Evolutionary conservation across 805 yeast genomes (phyloP).

Genomic region (Saturnispora diversa): DNA sequence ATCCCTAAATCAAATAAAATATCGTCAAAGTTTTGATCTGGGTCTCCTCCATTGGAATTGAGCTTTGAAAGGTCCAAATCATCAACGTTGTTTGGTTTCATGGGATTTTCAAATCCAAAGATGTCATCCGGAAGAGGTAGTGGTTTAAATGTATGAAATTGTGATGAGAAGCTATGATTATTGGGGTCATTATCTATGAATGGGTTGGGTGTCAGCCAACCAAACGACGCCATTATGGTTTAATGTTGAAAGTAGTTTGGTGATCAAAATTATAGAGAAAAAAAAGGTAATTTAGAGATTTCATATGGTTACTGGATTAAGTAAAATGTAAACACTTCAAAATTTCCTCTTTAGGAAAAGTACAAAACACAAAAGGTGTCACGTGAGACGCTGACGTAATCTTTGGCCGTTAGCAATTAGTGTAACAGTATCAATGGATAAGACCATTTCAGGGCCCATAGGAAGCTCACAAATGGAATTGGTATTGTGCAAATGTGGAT

Average conservation of each 20-base stretch:
- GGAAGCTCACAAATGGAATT: neutral
- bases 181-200: constrained; percentile 8
- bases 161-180: constrained; percentile 9
- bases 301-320: constrained; percentile 1
- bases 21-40: constrained; percentile 24
- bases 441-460: neutral
- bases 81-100: constrained; percentile 5
- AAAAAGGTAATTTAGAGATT: too few species aligned
- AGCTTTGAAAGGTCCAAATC: constrained; percentile 3
- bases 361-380: too few species aligned
- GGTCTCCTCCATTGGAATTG: neutral
- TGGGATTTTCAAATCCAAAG: constrained; percentile 32
- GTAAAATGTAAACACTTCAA: constrained; percentile 6
- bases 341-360: constrained; percentile 11
- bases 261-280: neutral
- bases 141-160: constrained; percentile 25
- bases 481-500: neutral
- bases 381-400: constrained; percentile 8
- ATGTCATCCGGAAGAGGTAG: constrained; percentile 48
- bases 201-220: constrained; percentile 10
- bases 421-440: neutral
- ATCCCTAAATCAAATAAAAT: constrained; percentile 27
- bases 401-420: constrained; percentile 9
- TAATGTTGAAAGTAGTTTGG: neutral
- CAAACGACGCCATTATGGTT: constrained; percentile 7